phyloP scores from a whole-genome alignment of 164 flowering plant species.

The Vitis rotundifolia region DNA sequence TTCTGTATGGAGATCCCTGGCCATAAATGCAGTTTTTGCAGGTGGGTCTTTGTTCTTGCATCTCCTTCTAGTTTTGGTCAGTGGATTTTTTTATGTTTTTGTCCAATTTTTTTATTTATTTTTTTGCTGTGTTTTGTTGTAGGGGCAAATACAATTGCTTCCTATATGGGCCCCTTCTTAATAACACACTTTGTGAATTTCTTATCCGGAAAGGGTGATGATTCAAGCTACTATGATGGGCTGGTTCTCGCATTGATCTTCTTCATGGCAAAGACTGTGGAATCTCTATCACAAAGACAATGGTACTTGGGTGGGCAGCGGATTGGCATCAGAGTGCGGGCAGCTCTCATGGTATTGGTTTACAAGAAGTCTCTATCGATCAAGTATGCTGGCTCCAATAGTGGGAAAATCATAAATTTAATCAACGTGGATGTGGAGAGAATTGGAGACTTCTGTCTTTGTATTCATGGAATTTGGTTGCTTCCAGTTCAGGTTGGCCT shows the following conservation, averaged over 20 bases:
- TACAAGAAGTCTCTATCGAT: slow-evolving; percentile 55
- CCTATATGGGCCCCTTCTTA: slow-evolving; percentile 74
- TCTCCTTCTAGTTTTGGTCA: background rate
- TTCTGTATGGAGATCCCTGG: slow-evolving; percentile 55
- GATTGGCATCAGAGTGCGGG: slow-evolving; percentile 62
- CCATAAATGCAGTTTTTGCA: slow-evolving; percentile 69
- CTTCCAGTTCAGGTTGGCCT: slow-evolving; percentile 71
- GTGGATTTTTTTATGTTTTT: background rate
- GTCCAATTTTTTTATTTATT: background rate
- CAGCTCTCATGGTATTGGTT: slow-evolving; percentile 58
- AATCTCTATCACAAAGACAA: slow-evolving; percentile 74
- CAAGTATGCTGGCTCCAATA: slow-evolving; percentile 44
- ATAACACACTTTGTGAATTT: slow-evolving; percentile 70
- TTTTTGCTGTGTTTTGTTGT: slow-evolving; percentile 9
- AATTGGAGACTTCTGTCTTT: slow-evolving; percentile 71
- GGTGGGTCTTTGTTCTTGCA: slow-evolving; percentile 32
- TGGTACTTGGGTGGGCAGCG: slow-evolving; percentile 87
- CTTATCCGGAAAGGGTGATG: slow-evolving; percentile 39
- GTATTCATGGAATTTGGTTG: slow-evolving; percentile 81
- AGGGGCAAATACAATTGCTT: slow-evolving; percentile 78
- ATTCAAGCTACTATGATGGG: slow-evolving; percentile 51
- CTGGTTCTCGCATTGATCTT: slow-evolving; percentile 59
- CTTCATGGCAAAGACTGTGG: slow-evolving; percentile 71
- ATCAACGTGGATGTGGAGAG: slow-evolving; percentile 80
- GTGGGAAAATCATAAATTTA: slow-evolving; percentile 59